Percentiles rank a stretch among this genome's conserved stretches.
These are phyloP conservation scores for Xylaria nigripes DNA, from an alignment of 495 filamentous ascomycete species.

Conservation along the genomic window DNA sequence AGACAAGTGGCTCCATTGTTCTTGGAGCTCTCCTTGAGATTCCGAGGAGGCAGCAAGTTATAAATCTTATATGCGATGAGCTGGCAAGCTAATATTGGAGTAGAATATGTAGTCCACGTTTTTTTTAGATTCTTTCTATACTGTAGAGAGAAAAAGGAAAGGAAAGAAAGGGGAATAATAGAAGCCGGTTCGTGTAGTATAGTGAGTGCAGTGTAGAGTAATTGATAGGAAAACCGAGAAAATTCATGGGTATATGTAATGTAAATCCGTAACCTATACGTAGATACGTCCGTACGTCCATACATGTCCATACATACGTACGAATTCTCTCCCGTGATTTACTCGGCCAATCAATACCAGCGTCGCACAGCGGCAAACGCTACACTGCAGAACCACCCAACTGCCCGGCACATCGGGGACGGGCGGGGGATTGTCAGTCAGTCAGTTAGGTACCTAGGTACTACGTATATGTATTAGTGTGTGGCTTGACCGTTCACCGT, in stretches of 20 bases:
- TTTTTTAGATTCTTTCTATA: not conserved
- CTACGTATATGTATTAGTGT: not conserved
- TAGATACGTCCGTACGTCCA: too few species aligned
- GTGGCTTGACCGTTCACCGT: not conserved
- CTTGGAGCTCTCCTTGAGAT: not conserved
- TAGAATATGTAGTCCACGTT: not conserved
- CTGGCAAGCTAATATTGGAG: constrained; percentile 6
- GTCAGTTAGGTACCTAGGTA: too few species aligned
- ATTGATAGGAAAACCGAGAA: too few species aligned
- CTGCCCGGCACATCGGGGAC: constrained; percentile 7
- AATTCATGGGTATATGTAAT: too few species aligned
- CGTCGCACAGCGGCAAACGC: constrained; percentile 3
- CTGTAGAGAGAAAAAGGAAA: too few species aligned
- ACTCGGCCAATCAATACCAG: not conserved
- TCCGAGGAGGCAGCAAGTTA: not conserved
- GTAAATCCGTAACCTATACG: too few species aligned
- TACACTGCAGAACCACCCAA: constrained; percentile 2
- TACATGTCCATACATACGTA: too few species aligned
- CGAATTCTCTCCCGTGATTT: too few species aligned
- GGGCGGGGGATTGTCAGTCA: not conserved
- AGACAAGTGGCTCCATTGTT: constrained; percentile 10
- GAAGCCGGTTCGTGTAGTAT: too few species aligned
- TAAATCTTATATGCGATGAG: not conserved
- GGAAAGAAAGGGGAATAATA: too few species aligned
- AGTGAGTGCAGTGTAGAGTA: too few species aligned